Conservation (phyloP, 148 eudicot genomes). For the Amaranthus cruentus region DNA sequence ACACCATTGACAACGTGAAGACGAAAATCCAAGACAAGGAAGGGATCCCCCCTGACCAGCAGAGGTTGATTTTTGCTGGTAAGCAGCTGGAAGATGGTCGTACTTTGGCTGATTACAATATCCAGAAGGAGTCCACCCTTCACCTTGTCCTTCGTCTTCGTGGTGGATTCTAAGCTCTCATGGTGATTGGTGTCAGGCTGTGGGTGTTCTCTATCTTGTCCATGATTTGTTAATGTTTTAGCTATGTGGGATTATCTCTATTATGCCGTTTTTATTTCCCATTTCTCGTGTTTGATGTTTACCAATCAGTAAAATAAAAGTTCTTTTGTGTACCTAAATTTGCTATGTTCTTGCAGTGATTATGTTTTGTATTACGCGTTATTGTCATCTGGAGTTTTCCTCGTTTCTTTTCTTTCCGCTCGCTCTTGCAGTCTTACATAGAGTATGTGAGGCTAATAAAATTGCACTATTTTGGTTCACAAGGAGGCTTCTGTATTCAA, state of each 20-base stretch:
- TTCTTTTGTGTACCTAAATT: neutral
- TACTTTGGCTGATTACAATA: conserved; percentile 17
- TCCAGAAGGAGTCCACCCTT: conserved; percentile 20
- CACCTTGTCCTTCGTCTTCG: conserved; percentile 22
- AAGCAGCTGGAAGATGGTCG: conserved; percentile 18
- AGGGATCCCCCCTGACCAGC: conserved; percentile 19
- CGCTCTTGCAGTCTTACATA: no score
- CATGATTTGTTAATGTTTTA: neutral
- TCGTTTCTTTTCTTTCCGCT: no score
- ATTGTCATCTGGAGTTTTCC: no score
- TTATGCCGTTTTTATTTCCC: neutral
- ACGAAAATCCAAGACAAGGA: conserved; percentile 18
- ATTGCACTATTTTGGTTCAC: no score
- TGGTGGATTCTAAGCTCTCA: conserved; percentile 9
- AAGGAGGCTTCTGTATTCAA: no score
- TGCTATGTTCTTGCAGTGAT: no score
- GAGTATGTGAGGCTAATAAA: no score
- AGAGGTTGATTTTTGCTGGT: conserved; percentile 19
- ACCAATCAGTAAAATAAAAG: neutral
- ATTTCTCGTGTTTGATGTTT: neutral
- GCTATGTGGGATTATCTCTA: neutral
- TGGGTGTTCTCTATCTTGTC: neutral
- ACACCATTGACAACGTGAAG: conserved; percentile 16
- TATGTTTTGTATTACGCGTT: no score
- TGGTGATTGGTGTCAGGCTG: neutral